Evolutionary conservation across 2,329 filamentous ascomycete species (phyloP), one percentile per base, ranked within the genome.

Genomic region (Fusarium verticillioides): DNA sequence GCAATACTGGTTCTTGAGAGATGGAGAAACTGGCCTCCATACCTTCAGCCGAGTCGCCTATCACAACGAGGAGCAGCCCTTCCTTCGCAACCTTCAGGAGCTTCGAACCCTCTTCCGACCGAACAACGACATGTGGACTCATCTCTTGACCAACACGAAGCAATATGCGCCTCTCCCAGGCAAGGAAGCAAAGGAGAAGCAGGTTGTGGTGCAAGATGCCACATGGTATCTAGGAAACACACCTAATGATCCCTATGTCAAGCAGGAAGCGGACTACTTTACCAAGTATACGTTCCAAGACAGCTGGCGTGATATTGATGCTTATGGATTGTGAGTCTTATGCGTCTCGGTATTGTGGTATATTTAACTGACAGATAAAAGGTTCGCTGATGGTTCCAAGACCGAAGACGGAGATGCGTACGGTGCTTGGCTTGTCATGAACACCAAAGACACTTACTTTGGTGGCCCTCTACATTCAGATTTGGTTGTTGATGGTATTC

Each of bases 261-360:
- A 85, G 42, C 81, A 89, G 50, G 85, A 88, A 63, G 84, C 87
- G 4, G 87, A 91, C 50, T 92, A 91, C 78, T 92, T 91, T 75
- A 92, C 90, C 28, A 92, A 92, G 77, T 92, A 92, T 74, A 91
- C 87, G 0, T 91, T 92, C 66, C 83, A 85, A 9, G 87, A 89
- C 64, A 84, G 83, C 4, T 91, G 88, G 88, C 83, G 88, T 54
- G 84, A 90, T 50, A 87, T 90, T 63, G 83, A 84, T 42, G 88
- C 87, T 5, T 89, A 91, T 73, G 89, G 89, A 5, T 78, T 86
- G 78, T 79, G 46, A 71, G 77, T 77, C 11, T n/a, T 3, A 7
- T 21, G 8, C 4, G 2, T 10, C 13, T 9, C 7, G 2, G 3
- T 13, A 12, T 28, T 42, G 3, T 7, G 15, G 19, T 30, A 37